These are phyloP conservation scores for Microdochium trichocladiopsis DNA, from an alignment of 2,329 filamentous ascomycete genomes.

Conservation along the genomic window DNA sequence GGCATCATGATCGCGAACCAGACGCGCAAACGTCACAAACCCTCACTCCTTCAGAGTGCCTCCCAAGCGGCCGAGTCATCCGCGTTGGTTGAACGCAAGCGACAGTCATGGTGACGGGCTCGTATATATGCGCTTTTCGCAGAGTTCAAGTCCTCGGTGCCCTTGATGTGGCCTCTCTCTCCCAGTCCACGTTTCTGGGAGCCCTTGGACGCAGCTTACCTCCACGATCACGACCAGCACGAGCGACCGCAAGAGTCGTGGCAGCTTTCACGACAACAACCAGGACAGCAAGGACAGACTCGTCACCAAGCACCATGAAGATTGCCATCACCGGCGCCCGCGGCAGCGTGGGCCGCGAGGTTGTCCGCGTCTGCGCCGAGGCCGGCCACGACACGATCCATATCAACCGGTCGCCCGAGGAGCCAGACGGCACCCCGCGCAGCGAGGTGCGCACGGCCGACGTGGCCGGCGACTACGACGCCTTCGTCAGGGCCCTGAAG, in stretches of 20 bases:
- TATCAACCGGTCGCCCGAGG: constrained; percentile 21
- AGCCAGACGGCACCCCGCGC: constrained; percentile 19
- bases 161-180: too few relatives aligned
- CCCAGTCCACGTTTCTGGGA: too few relatives aligned
- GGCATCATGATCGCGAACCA: neutral
- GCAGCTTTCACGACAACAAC: neutral
- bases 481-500: constrained; percentile 19
- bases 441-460: constrained; percentile 25
- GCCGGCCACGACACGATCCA: constrained; percentile 23
- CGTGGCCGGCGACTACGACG: constrained; percentile 21
- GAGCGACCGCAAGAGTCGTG: neutral
- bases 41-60: neutral
- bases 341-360: constrained; percentile 20
- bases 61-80: neutral
- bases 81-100: too few relatives aligned
- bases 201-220: too few relatives aligned
- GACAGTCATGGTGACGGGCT: too few relatives aligned
- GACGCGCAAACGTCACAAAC: neutral
- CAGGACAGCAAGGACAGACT: neutral
- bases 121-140: too few relatives aligned
- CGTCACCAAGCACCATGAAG: constrained; percentile 16
- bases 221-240: neutral
- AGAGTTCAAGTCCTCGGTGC: too few relatives aligned
- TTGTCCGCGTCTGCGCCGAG: constrained; percentile 21
- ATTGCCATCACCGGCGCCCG: constrained; percentile 31